Base-by-base conservation (phyloP, 2,329 filamentous ascomycete species). In the Curvularia spicifera region DNA sequence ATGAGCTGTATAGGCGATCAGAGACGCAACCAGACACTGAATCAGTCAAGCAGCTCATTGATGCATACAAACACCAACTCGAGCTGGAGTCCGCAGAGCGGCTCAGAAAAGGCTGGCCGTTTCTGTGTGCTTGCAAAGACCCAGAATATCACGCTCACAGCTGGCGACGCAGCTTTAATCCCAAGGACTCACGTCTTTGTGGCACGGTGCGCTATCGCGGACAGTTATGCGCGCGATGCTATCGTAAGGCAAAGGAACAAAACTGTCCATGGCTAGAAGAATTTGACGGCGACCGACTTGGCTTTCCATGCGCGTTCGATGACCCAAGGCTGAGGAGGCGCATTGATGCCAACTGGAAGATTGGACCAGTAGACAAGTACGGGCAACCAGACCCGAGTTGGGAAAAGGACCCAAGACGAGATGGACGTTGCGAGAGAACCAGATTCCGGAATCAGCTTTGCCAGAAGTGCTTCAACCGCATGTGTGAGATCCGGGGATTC, bases 401-500 rank as follows among this genome's bases (percentile, higher is more conserved):
- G 68, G 65, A 71, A 54, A 68, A 65, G 40, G 66, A 70, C n/a
- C 49, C 61, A 8, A 60, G 56, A 33, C 57, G 60, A 53, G 65
- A 69, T 29, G 64, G 61, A n/a, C 55, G 55, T 15, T 70, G 68
- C 44, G 64, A 60, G 13, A 64, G 66, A 53, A 47, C 62, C 13
- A 55, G 58, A 20, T 57, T 56, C 5, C 59, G 46, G 18, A 63
- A 68, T n/a, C 62, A 67, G 39, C 51, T 71, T 13, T 71, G 68
- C 33, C 67, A 67, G 48, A 61, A 51, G 37, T 71, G 68, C 40
- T 71, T 64, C 44, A 65, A 65, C 12, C 59, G 68, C 6, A 69
- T 69, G 61, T 66, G 62, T 40, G 68, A 69, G 51, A 68, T 70
- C 26, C 56, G 60, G 29, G 64, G 66, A 9, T 70, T 70, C 46